A percentile compares a stretch with the other conserved stretches of the same genome.
Conservation (phyloP, 371 early-diverging fungal genomes). For the Zancudomyces culisetae region DNA sequence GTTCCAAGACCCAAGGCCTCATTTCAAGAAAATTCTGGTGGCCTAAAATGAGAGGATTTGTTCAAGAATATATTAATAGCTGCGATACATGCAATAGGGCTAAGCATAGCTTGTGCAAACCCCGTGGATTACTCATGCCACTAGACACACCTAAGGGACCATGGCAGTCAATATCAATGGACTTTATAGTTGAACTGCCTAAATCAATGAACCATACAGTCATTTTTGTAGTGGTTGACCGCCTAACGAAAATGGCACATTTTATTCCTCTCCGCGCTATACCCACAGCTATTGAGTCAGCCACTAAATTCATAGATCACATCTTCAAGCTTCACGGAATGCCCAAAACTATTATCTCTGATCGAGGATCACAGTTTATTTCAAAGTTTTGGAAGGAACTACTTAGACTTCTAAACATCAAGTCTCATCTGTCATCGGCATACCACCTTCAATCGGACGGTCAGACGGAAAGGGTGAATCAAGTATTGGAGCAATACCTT, state of each 20-base stretch:
- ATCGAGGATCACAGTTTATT: constrained; percentile 27
- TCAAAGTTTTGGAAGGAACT: constrained; percentile 17
- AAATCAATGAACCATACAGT: constrained; percentile 6
- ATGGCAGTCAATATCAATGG: constrained; percentile 15
- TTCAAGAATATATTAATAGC: constrained; percentile 17
- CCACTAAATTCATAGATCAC: background rate
- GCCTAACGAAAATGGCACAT: constrained; percentile 13
- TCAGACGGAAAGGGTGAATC: constrained; percentile 31
- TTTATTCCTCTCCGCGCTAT: constrained; percentile 8
- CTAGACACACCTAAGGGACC: constrained; percentile 7
- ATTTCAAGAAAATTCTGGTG: constrained; percentile 24
- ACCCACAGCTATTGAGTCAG: background rate
- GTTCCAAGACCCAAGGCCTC: constrained; percentile 15
- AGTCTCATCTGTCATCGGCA: constrained; percentile 18
- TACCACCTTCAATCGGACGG: constrained; percentile 33
- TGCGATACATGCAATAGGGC: constrained; percentile 25
- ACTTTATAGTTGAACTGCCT: constrained; percentile 22
- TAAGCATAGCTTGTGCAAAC: constrained; percentile 11
- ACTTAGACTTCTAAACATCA: constrained; percentile 11
- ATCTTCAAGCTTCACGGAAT: constrained; percentile 15
- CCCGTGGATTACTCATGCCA: constrained; percentile 10
- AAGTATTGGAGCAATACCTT: constrained; percentile 29
- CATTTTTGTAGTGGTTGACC: constrained; percentile 14
- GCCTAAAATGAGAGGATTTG: constrained; percentile 20
- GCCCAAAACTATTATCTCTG: constrained; percentile 20